These are phyloP conservation scores for Chytriomyces sp. DNA, from an alignment of 192 early-diverging fungal species.

Conservation along the genomic window DNA sequence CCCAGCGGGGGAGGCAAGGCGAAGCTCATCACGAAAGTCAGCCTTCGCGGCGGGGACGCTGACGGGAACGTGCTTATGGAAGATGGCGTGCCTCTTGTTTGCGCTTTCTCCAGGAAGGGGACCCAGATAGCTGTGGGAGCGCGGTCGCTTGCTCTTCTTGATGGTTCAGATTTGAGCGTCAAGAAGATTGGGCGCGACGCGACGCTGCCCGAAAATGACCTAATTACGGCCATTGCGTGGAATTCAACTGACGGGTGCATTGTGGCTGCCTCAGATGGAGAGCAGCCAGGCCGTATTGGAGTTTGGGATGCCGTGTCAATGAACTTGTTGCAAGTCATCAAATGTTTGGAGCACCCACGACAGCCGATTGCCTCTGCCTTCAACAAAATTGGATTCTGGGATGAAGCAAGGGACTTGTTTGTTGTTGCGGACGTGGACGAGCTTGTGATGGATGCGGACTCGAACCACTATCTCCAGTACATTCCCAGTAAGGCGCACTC, in stretches of 20 bases:
- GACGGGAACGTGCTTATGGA: constrained; percentile 11
- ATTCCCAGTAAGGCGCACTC: constrained; percentile 36
- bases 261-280: constrained; percentile 32
- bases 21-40: constrained; percentile 17
- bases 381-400: constrained; percentile 31
- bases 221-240: constrained; percentile 33
- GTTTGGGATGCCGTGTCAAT: constrained; percentile 32
- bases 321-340: constrained; percentile 26
- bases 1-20: constrained; percentile 22
- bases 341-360: constrained; percentile 6
- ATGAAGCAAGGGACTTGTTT: constrained; percentile 23
- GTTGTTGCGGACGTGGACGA: constrained; percentile 30
- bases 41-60: background rate
- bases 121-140: constrained; percentile 18
- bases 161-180: constrained; percentile 11
- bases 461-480: constrained; percentile 20
- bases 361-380: constrained; percentile 28
- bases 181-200: constrained; percentile 25
- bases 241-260: constrained; percentile 31
- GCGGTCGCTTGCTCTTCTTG: constrained; percentile 21
- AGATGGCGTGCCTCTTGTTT: constrained; percentile 17
- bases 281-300: constrained; percentile 29
- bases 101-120: constrained; percentile 17
- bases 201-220: constrained; percentile 24
- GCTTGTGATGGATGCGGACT: constrained; percentile 29